Evolutionary conservation across 23 red algal genomes (phyloP), one percentile per base, ranked within the genome.

Genomic region (Chondrus crispus): DNA sequence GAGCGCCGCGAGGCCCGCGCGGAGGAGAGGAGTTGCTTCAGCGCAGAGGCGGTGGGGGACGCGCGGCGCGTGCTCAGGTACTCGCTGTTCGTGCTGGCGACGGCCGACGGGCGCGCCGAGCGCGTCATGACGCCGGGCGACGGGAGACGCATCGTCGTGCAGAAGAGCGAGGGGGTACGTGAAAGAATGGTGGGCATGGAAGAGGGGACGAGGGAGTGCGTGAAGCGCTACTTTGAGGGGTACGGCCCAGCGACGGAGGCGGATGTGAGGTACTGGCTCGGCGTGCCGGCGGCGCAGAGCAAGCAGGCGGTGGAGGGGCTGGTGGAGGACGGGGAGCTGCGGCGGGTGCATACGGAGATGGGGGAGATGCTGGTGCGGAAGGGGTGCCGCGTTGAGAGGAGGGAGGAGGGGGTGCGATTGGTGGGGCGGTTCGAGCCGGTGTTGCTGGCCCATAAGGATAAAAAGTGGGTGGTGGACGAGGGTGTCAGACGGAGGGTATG

Each of bases 241-340:
- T 90, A 78, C 63, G 87, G 47, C 16, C 87, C 87, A 5, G 72
- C 71, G 5, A 54, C 71, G 20, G 87, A 90, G 39, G 53, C 8
- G 3, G 87, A 90, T 46, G 49, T 90, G 53, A 70, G 87, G 10
- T 90, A 78, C 52, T 90, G 72, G 68, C 49, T 90, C 72, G 87
- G 87, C 16, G 16, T 90, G 48, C 18, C 39, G 14, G 87, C 87
- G 10, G 68, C 30, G 11, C 22, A 55, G 29, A 62, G 47, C 32
- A 20, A 40, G 7, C 30, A 24, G 39, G 48, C 87, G 13, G 73
- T 90, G 41, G 72, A 22, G 71, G 69, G 38, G 20, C 51, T 79
- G 24, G 12, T 80, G 48, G 43, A 13, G 3, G 51, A 35, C 24
- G 68, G 87, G 1, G 46, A 20, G 19, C 28, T 90, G 69, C 36